A percentile compares a stretch with the other conserved stretches of the same genome.
Evolutionary conservation across 495 filamentous ascomycete genomes (phyloP).

Genomic region (Collariella sp.): DNA sequence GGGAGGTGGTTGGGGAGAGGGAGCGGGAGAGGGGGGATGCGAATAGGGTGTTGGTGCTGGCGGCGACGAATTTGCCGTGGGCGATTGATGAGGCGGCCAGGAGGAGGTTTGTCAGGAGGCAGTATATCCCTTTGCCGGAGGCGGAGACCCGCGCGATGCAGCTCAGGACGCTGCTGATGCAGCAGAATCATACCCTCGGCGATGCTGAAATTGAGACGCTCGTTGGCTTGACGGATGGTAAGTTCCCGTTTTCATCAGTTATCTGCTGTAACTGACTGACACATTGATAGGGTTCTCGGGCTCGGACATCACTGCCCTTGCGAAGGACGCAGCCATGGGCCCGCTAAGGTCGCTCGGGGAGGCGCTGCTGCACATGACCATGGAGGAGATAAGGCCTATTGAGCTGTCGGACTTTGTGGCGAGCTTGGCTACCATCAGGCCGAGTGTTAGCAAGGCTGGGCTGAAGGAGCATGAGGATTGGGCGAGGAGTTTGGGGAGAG

Average conservation of each 20-base stretch:
- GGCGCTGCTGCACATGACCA: constrained; percentile 76
- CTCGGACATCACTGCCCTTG: constrained; percentile 92
- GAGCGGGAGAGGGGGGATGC: constrained; percentile 74
- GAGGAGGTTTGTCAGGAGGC: constrained; percentile 81
- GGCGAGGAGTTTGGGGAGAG: constrained; percentile 88
- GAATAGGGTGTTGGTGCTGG: constrained; percentile 83
- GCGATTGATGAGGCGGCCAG: constrained; percentile 95
- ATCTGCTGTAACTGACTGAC: constrained; percentile 1
- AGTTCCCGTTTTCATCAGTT: constrained; percentile 13
- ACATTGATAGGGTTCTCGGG: constrained; percentile 73
- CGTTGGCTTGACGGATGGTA: constrained; percentile 82
- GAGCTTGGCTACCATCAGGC: constrained; percentile 77
- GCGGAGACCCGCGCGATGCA: constrained; percentile 69
- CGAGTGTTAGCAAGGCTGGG: constrained; percentile 80
- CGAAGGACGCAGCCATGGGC: constrained; percentile 98
- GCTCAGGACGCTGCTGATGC: constrained; percentile 64
- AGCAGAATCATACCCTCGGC: constrained; percentile 78
- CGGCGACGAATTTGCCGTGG: constrained; percentile 96
- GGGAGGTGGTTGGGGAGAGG: constrained; percentile 57
- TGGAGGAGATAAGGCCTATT: constrained; percentile 90
- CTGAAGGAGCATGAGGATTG: constrained; percentile 86
- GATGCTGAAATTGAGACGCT: constrained; percentile 65
- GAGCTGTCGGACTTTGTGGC: constrained; percentile 73
- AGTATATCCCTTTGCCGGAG: constrained; percentile 94
- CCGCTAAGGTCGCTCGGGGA: constrained; percentile 88